A percentile compares a stretch with the other conserved stretches of the same genome.
Conservation (phyloP, 371 early-diverging fungal species). For the Gilbertella persicaria region DNA sequence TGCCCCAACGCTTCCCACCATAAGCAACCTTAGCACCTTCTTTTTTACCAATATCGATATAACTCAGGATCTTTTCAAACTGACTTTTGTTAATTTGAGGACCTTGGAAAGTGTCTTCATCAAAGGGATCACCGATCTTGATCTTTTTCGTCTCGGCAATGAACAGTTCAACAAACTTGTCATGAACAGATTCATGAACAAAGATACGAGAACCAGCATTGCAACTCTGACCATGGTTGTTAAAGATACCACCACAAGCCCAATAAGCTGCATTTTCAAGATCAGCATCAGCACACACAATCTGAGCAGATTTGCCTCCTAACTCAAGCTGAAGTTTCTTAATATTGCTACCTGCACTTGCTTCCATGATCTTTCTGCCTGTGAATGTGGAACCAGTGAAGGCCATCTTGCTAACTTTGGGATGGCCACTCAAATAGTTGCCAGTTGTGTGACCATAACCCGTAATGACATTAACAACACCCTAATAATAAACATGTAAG, state of each 20-base stretch:
- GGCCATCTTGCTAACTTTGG: slow-evolving; percentile 56
- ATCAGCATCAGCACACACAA: slow-evolving; percentile 86
- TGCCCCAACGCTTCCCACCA: slow-evolving; percentile 73
- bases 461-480: slow-evolving; percentile 73
- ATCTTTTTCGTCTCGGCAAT: slow-evolving; percentile 61
- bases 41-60: slow-evolving; percentile 60
- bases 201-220: slow-evolving; percentile 85
- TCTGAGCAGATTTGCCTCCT: slow-evolving; percentile 90
- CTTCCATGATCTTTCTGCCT: slow-evolving; percentile 56
- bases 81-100: slow-evolving; percentile 78
- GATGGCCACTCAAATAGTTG: slow-evolving; percentile 34
- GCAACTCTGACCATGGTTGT: slow-evolving; percentile 89
- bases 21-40: slow-evolving; percentile 61
- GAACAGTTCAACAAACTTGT: slow-evolving; percentile 67
- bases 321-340: slow-evolving; percentile 84
- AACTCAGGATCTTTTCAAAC: slow-evolving; percentile 70
- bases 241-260: slow-evolving; percentile 71
- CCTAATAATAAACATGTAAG: slow-evolving; percentile 22
- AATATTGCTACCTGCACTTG: slow-evolving; percentile 62
- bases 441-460: slow-evolving; percentile 47
- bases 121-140: slow-evolving; percentile 63
- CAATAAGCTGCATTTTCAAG: slow-evolving; percentile 75
- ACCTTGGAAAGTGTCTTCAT: slow-evolving; percentile 64
- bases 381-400: slow-evolving; percentile 65
- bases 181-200: slow-evolving; percentile 81